Percentiles rank a stretch among this genome's conserved stretches.
phyloP scores from a whole-genome alignment of 2,329 filamentous ascomycete species.

The Ramularia endophylla region DNA sequence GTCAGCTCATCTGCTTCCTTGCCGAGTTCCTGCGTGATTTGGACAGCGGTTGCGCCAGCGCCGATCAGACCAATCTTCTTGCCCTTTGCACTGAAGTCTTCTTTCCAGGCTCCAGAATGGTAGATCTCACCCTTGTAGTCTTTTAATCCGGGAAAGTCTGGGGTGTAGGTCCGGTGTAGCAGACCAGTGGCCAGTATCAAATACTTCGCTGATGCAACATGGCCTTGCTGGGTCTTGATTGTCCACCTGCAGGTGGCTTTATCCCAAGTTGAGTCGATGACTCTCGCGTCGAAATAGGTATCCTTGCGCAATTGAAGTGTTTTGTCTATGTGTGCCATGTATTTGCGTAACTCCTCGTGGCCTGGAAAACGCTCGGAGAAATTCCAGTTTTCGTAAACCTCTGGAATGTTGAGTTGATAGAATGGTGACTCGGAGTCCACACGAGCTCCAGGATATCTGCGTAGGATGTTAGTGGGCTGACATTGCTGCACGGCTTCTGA shows the following conservation, averaged over 20 bases:
- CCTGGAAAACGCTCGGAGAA: constrained; percentile 37
- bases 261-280: constrained; percentile 49
- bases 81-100: constrained; percentile 26
- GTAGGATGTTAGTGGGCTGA: not conserved
- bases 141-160: constrained; percentile 32
- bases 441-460: constrained; percentile 38
- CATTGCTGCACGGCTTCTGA: no score
- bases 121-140: constrained; percentile 36
- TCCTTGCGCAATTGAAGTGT: constrained; percentile 52
- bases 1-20: constrained; percentile 37
- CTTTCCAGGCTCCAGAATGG: constrained; percentile 38
- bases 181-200: constrained; percentile 35
- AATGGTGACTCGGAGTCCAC: constrained; percentile 44
- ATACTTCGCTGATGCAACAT: constrained; percentile 25
- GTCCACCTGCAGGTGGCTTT: constrained; percentile 44
- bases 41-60: constrained; percentile 39
- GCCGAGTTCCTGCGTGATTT: constrained; percentile 32
- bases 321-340: constrained; percentile 57
- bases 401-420: constrained; percentile 44
- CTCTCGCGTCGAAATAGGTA: constrained; percentile 51
- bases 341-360: constrained; percentile 44
- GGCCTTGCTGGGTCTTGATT: constrained; percentile 46
- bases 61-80: constrained; percentile 40
- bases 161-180: constrained; percentile 34
- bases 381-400: constrained; percentile 48